Conservation (phyloP, 2,329 filamentous ascomycete species). For the Knufia petricola region DNA sequence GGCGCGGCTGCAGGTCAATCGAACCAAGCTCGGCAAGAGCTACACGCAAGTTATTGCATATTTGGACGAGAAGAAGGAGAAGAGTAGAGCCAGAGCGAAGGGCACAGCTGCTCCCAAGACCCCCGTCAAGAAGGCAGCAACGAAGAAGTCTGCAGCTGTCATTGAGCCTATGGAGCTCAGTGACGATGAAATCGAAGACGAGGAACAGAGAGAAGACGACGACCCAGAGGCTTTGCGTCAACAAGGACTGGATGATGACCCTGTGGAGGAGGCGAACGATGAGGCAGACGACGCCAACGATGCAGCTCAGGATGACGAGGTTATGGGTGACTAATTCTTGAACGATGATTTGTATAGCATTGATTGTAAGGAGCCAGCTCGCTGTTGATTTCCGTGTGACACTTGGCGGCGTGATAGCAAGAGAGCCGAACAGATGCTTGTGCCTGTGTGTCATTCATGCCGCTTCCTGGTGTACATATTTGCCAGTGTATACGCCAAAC, state of each 20-base stretch:
- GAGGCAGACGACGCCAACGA: conserved; percentile 7
- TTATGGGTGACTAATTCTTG: conserved; percentile 22
- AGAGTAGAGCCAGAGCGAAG: conserved; percentile 17
- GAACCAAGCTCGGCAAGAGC: conserved; percentile 68
- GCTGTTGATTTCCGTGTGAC: background rate
- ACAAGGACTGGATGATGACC: conserved; percentile 13
- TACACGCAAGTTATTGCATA: conserved; percentile 76
- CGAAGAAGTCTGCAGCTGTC: conserved; percentile 11
- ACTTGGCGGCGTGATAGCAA: background rate
- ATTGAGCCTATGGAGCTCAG: conserved; percentile 19
- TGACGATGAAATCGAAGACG: conserved; percentile 21
- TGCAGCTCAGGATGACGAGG: conserved; percentile 17
- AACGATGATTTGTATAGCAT: background rate
- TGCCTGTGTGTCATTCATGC: too few species aligned
- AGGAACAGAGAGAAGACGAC: conserved; percentile 9
- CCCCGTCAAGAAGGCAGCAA: conserved; percentile 8
- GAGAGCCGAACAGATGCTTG: background rate
- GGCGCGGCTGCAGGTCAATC: conserved; percentile 67
- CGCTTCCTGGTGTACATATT: too few species aligned
- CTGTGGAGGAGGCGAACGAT: conserved; percentile 9
- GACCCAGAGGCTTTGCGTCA: conserved; percentile 6
- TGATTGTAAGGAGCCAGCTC: conserved; percentile 27
- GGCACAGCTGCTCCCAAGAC: conserved; percentile 7
- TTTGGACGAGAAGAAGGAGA: conserved; percentile 57
- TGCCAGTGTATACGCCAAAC: too few species aligned